Conservation (phyloP, 2,329 filamentous ascomycete genomes). For the Trichophyton equinum region DNA sequence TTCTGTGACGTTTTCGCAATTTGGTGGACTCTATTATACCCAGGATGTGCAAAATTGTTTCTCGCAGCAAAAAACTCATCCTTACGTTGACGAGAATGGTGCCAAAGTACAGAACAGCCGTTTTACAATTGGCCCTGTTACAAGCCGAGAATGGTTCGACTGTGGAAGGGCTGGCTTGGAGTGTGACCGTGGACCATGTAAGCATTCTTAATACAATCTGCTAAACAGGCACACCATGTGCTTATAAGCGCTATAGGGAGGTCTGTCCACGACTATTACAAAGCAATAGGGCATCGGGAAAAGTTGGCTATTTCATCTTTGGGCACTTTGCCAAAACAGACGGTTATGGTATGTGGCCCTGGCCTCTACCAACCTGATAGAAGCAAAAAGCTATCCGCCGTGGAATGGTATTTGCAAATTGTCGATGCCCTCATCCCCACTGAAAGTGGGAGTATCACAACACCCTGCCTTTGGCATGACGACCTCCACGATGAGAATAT, state of each 20-base stretch:
- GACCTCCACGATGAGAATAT: constrained; percentile 23
- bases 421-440: constrained; percentile 3
- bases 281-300: background rate
- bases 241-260: constrained; percentile 5
- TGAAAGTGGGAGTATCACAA: constrained; percentile 2
- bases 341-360: constrained; percentile 8
- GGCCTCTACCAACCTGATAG: constrained; percentile 5
- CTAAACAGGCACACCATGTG: background rate
- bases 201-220: background rate
- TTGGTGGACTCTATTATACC: constrained; percentile 9
- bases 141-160: constrained; percentile 20
- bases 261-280: constrained; percentile 3
- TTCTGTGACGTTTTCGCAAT: constrained; percentile 3
- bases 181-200: constrained; percentile 11
- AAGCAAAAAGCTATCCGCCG: constrained; percentile 1
- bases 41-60: background rate
- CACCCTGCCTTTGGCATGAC: constrained; percentile 19
- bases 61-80: background rate
- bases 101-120: constrained; percentile 6
- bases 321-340: constrained; percentile 6
- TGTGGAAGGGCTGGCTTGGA: constrained; percentile 6
- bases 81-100: background rate
- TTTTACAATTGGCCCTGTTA: constrained; percentile 20
- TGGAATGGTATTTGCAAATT: constrained; percentile 4
- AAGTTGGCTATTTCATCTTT: constrained; percentile 4